Evolutionary conservation across 192 early-diverging fungal genomes (phyloP).

Genomic region (Backusella liffmaniae): DNA sequence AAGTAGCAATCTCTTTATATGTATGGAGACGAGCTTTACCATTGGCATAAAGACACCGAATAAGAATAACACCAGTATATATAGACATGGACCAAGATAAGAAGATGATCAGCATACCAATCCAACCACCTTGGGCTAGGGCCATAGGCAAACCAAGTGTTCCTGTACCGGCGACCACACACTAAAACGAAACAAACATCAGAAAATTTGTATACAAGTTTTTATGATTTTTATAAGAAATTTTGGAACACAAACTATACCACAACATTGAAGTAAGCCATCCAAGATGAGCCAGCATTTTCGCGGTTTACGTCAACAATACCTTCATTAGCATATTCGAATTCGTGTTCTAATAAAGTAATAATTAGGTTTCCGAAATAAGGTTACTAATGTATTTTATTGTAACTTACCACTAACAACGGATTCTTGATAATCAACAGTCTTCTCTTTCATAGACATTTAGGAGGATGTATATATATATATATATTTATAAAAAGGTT

Average conservation of each 20-base stretch:
- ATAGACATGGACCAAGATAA: constrained; percentile 35
- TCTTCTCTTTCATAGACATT: constrained; percentile 9
- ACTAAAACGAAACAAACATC: too few relatives aligned
- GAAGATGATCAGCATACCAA: constrained; percentile 32
- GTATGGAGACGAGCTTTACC: constrained; percentile 27
- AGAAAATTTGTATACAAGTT: too few relatives aligned
- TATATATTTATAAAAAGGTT: background rate
- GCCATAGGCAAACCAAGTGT: constrained; percentile 83
- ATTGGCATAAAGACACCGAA: constrained; percentile 32
- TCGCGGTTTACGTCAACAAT: constrained; percentile 21
- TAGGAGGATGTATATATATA: background rate
- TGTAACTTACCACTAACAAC: background rate
- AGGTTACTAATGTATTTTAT: background rate
- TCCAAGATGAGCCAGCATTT: constrained; percentile 19
- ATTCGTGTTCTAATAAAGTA: constrained; percentile 5
- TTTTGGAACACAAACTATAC: too few relatives aligned
- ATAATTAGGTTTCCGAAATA: background rate
- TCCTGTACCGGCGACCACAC: constrained; percentile 76
- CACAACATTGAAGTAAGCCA: constrained; percentile 47
- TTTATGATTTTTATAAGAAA: constrained; percentile 10
- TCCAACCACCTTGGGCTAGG: constrained; percentile 65
- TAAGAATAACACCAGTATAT: constrained; percentile 37
- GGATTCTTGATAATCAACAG: background rate
- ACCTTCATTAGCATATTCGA: constrained; percentile 17
- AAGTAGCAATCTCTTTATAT: constrained; percentile 39